Conservation (phyloP, 2,329 filamentous ascomycete species). For the Colletotrichum shisoi region DNA sequence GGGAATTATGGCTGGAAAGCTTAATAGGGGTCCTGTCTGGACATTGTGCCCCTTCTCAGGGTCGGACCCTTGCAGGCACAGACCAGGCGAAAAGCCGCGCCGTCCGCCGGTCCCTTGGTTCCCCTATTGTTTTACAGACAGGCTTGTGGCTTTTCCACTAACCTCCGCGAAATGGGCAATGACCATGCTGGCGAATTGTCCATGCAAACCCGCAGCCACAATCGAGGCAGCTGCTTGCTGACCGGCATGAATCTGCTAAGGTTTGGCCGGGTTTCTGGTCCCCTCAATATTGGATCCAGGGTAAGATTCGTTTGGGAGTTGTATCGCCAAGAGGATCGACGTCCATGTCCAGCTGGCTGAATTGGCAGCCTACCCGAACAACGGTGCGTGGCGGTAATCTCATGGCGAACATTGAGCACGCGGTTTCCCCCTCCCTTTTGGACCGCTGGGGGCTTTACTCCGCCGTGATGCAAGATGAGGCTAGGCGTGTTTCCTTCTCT, state of each 20-base stretch:
- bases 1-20: neutral
- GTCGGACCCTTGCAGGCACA: conserved; percentile 16
- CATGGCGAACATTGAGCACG: conserved; percentile 2
- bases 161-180: conserved; percentile 3
- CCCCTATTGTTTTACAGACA: neutral
- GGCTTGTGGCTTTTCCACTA: conserved; percentile 3
- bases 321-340: neutral
- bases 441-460: conserved; percentile 8
- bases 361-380: neutral
- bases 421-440: neutral
- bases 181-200: conserved; percentile 26
- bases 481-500: conserved; percentile 5
- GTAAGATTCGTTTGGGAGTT: neutral
- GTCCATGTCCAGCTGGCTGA: neutral
- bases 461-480: conserved; percentile 12
- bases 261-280: conserved; percentile 22
- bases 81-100: conserved; percentile 1
- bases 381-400: conserved; percentile 23
- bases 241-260: conserved; percentile 28
- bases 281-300: neutral
- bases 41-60: conserved; percentile 16
- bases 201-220: conserved; percentile 8
- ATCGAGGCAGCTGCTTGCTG: neutral
- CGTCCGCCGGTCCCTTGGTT: conserved; percentile 13
- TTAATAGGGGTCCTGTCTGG: conserved; percentile 9